Evolutionary conservation across 306 rosid species (phyloP).

Genomic region (Vigna hirtella): DNA sequence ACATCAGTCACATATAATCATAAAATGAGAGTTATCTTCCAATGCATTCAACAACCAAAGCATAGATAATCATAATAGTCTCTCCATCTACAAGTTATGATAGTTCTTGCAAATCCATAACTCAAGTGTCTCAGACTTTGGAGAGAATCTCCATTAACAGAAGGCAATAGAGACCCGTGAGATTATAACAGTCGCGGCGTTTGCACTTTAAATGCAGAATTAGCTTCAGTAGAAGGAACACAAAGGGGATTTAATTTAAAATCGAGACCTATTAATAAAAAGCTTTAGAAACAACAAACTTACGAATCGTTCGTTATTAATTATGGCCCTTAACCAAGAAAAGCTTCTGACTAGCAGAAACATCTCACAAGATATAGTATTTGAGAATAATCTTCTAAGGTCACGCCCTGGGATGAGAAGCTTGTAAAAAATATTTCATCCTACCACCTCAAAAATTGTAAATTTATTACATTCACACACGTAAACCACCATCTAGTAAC

Average conservation of each 20-base stretch:
- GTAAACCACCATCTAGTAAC: neutral
- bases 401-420: slow-evolving; percentile 4
- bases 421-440: slow-evolving; percentile 15
- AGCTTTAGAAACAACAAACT: slow-evolving; percentile 4
- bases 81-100: neutral
- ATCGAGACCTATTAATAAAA: slow-evolving; percentile 1
- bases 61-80: neutral
- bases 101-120: neutral
- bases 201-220: slow-evolving; percentile 2
- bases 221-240: slow-evolving; percentile 19
- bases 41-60: slow-evolving; percentile 8
- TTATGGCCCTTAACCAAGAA: neutral
- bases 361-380: neutral
- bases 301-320: neutral
- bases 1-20: slow-evolving; percentile 1
- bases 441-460: slow-evolving; percentile 18
- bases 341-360: neutral
- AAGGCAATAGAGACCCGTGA: neutral
- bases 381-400: neutral
- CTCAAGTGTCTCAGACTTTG: neutral
- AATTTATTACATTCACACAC: neutral
- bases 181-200: neutral
- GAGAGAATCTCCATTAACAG: slow-evolving; percentile 6
- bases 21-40: slow-evolving; percentile 5
- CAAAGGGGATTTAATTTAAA: neutral